These are phyloP conservation scores for Phytophthora aleatoria DNA, from an alignment of 352 stramenopile genomes.

Conservation along the genomic window DNA sequence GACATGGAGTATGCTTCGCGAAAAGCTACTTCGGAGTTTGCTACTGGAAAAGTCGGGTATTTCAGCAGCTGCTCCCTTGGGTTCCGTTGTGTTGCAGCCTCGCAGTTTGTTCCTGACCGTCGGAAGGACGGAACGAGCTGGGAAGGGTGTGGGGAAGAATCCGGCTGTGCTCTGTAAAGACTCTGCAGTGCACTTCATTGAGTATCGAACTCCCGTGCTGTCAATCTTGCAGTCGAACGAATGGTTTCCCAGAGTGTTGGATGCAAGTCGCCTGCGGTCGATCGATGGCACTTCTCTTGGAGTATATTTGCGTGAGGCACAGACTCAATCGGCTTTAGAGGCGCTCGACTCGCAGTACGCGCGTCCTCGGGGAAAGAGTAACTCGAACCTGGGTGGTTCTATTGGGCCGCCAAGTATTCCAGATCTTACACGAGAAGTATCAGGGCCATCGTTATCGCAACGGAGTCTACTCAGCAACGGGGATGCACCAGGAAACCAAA, in stretches of 20 bases:
- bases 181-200: conserved; percentile 61
- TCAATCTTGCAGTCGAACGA: conserved; percentile 50
- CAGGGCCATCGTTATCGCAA: conserved; percentile 53
- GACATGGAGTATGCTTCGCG: conserved; percentile 77
- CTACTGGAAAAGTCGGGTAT: conserved; percentile 68
- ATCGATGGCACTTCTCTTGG: conserved; percentile 59
- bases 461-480: conserved; percentile 39
- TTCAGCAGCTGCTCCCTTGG: conserved; percentile 45
- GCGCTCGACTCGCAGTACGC: conserved; percentile 33
- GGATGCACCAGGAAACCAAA: conserved; percentile 20
- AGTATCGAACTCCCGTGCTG: conserved; percentile 52
- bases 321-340: conserved; percentile 44
- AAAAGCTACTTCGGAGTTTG: conserved; percentile 61
- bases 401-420: conserved; percentile 35
- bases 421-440: conserved; percentile 53
- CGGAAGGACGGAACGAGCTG: conserved; percentile 39
- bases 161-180: conserved; percentile 48
- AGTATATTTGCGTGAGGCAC: conserved; percentile 62
- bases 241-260: conserved; percentile 53
- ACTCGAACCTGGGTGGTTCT: conserved; percentile 27
- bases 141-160: conserved; percentile 40
- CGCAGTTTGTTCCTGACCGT: conserved; percentile 45
- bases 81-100: conserved; percentile 66
- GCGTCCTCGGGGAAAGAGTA: conserved; percentile 46
- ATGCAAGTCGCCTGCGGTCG: conserved; percentile 40